phyloP scores from a whole-genome alignment of 495 filamentous ascomycete species.

The Penicillium angulare region DNA sequence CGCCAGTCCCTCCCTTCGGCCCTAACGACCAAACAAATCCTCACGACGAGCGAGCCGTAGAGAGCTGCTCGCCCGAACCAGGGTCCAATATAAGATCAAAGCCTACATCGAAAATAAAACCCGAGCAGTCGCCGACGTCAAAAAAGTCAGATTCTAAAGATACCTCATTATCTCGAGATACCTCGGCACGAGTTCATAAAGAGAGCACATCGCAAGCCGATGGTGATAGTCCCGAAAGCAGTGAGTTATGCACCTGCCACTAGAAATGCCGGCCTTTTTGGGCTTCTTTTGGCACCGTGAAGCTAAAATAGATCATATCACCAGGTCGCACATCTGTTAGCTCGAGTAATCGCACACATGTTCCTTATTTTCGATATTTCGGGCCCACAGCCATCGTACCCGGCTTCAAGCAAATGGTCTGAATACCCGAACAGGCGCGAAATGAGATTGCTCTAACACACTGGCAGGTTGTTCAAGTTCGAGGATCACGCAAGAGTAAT shows the following conservation, averaged over 20 bases:
- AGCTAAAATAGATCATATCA: constrained; percentile 13
- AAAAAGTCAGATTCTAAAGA: constrained; percentile 22
- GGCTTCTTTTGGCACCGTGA: too few relatives aligned
- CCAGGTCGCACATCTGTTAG: constrained; percentile 42
- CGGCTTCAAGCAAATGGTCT: constrained; percentile 88
- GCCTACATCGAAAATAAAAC: constrained; percentile 2
- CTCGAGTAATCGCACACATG: constrained; percentile 55
- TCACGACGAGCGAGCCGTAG: constrained; percentile 16
- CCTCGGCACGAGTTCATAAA: constrained; percentile 21
- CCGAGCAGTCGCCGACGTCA: constrained; percentile 15
- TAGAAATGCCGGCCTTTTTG: too few relatives aligned
- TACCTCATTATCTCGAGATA: constrained; percentile 18
- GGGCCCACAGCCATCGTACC: constrained; percentile 86
- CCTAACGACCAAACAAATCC: constrained; percentile 18
- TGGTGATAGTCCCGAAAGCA: constrained; percentile 41
- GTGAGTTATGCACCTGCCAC: constrained; percentile 28
- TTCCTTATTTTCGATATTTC: constrained; percentile 86
- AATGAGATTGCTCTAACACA: neutral
- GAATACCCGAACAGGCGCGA: neutral
- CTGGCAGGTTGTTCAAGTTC: constrained; percentile 60
- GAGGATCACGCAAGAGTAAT: constrained; percentile 50
- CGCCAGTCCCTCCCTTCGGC: constrained; percentile 20
- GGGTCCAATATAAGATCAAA: constrained; percentile 5
- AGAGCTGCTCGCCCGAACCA: constrained; percentile 33
- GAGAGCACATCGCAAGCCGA: constrained; percentile 30